phyloP scores from a whole-genome alignment of 2,329 filamentous ascomycete species.

The Akanthomyces dipterigenus region DNA sequence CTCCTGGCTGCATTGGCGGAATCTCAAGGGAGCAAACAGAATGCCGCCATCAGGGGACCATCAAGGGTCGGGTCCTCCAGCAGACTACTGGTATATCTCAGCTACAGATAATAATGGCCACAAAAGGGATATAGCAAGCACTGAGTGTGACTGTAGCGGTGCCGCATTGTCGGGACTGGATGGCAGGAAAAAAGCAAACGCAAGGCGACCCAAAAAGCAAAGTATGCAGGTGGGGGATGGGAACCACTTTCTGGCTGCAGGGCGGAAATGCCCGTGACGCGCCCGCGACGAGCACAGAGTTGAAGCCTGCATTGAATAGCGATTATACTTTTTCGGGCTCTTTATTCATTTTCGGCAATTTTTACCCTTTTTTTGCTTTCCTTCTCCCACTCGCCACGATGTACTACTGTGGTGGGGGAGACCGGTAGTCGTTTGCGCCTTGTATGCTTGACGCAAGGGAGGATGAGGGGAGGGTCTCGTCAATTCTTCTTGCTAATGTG shows the following conservation, averaged over 20 bases:
- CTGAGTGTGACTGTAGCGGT: background rate
- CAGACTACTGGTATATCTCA: no score
- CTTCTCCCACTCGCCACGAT: background rate
- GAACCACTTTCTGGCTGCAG: conserved; percentile 3
- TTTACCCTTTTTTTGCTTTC: background rate
- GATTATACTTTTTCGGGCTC: background rate
- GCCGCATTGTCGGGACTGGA: conserved; percentile 2
- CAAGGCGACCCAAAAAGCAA: conserved; percentile 7
- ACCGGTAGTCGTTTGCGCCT: background rate
- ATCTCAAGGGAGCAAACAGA: background rate
- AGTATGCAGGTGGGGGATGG: background rate
- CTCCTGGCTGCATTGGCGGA: conserved; percentile 1
- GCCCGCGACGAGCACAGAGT: background rate
- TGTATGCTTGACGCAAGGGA: background rate
- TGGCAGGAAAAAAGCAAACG: background rate
- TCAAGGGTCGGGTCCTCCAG: no score
- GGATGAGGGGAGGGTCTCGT: background rate
- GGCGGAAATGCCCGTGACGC: background rate
- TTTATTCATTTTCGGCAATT: background rate
- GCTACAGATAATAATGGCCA: background rate
- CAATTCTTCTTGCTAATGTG: background rate
- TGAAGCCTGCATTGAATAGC: background rate
- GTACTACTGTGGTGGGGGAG: background rate
- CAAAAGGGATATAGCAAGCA: no score
- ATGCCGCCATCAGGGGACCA: no score